Evolutionary conservation across 2,329 filamentous ascomycete species (phyloP).

Genomic region (Penicillium glabrum): DNA sequence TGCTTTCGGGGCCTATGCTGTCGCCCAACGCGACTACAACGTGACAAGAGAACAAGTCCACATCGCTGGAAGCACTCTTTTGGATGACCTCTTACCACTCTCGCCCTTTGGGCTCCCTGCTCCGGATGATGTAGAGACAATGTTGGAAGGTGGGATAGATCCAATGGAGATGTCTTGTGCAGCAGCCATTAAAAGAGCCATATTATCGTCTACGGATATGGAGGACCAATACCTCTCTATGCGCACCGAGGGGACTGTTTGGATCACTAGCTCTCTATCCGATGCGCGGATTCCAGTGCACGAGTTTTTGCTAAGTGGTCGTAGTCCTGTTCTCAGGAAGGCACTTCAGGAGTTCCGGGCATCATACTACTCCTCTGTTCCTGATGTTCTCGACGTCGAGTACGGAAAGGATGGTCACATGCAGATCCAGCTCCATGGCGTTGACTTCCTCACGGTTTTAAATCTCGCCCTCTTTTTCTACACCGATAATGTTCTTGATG

Average conservation of each 20-base stretch:
- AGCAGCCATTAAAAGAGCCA: conserved; percentile 38
- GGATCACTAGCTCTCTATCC: conserved; percentile 59
- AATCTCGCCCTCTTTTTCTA: conserved; percentile 81
- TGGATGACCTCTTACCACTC: conserved; percentile 70
- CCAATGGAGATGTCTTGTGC: conserved; percentile 16
- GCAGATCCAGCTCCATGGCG: conserved; percentile 64
- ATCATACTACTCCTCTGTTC: conserved; percentile 54
- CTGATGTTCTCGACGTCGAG: conserved; percentile 62
- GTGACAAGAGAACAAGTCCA: conserved; percentile 72
- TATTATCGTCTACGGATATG: conserved; percentile 47
- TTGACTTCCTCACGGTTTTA: conserved; percentile 76
- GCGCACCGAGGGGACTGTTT: conserved; percentile 34
- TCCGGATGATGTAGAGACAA: conserved; percentile 40
- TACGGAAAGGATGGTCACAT: conserved; percentile 52
- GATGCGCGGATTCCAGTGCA: conserved; percentile 77
- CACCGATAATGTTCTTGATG: conserved; percentile 74
- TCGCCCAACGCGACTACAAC: conserved; percentile 79
- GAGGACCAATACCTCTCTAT: conserved; percentile 40
- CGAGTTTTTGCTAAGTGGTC: conserved; percentile 72
- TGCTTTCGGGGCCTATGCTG: conserved; percentile 84
- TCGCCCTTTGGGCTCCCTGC: conserved; percentile 65
- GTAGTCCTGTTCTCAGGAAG: conserved; percentile 68
- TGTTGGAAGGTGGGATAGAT: conserved; percentile 38
- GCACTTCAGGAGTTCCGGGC: conserved; percentile 60
- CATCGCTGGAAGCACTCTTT: conserved; percentile 67